Conservation (phyloP, 495 filamentous ascomycete genomes). For the Penicillium angulare region DNA sequence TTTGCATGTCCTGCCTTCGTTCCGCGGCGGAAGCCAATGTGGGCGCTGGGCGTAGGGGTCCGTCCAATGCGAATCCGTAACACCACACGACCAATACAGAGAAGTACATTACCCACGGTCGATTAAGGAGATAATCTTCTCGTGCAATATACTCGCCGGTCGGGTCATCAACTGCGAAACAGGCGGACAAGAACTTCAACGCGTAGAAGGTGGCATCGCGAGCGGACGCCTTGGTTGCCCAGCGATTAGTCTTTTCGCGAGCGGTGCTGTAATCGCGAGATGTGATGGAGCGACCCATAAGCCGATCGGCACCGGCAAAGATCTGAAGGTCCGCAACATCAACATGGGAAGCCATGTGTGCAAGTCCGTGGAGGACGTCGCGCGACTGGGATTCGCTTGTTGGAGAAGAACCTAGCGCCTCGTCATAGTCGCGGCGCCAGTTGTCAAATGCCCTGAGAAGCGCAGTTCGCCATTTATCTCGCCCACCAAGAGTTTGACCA, state of each 20-base stretch:
- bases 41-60: constrained; percentile 58
- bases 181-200: constrained; percentile 77
- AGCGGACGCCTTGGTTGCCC: constrained; percentile 90
- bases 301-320: constrained; percentile 79
- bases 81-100: constrained; percentile 91
- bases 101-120: constrained; percentile 97
- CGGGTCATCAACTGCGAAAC: constrained; percentile 60
- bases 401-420: constrained; percentile 59
- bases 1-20: constrained; percentile 73
- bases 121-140: constrained; percentile 86
- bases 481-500: constrained; percentile 77
- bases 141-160: constrained; percentile 68
- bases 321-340: constrained; percentile 98
- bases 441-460: constrained; percentile 89
- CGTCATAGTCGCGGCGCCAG: constrained; percentile 93
- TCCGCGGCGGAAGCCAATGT: constrained; percentile 57
- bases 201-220: constrained; percentile 94
- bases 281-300: constrained; percentile 84
- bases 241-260: constrained; percentile 74
- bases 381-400: constrained; percentile 59
- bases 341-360: constrained; percentile 98
- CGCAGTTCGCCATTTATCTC: constrained; percentile 89
- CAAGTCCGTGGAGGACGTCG: constrained; percentile 86
- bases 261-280: constrained; percentile 76
- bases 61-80: constrained; percentile 91